Base-by-base conservation (phyloP, 208 protist genomes). In the Wallacemonas sp. region DNA sequence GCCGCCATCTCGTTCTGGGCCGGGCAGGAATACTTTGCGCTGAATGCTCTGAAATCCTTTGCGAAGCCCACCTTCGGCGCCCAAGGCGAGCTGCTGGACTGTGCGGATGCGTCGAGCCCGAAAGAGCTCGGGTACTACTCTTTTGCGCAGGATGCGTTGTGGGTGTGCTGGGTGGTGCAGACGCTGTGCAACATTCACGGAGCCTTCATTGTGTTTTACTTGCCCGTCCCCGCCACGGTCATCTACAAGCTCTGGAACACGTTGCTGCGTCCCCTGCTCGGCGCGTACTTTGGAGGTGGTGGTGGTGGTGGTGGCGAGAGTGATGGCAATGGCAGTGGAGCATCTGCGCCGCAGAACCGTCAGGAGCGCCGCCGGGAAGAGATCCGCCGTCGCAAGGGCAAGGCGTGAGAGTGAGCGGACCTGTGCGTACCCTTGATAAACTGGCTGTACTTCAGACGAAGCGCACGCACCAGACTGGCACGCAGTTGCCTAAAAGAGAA, bases 91-190 rank as follows among this genome's bases (percentile, higher is more conserved):
- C 73, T 96, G 32, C 33, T 92, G 1, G 80, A 88, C 57, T 95
- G 88, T 65, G 61, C 79, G 26, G 88, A 96, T 61, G 85, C 68
- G 24, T 85, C 87, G 41, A 82, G 93, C 65, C 88, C 92, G 6
- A 48, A 65, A 57, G 85, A 94, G 65, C 76, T 96, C 21, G 92
- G 92, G 1, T 65, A 83, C 60, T 92, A 92, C 70, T 83, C 74
- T 16, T 85, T 91, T 29, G 87, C 83, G 17, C 92, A 96, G 76
- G 92, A 96, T 70, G 43, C 89, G 34, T 60, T 96, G 54, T 96
- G 92, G 92, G 78, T 93, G 33, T 95, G 88, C 70, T 96, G 92
- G 88, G 80, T 81, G 26, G 92, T 92, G 34, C 85, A 95, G 70
- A 48, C 76, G 11, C 75, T 96, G 33, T 87, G 83, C 63, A 83